Percentiles rank a stretch among this genome's conserved stretches.
Conservation (phyloP, 169 alveolate species). For the Plasmodium inui region DNA sequence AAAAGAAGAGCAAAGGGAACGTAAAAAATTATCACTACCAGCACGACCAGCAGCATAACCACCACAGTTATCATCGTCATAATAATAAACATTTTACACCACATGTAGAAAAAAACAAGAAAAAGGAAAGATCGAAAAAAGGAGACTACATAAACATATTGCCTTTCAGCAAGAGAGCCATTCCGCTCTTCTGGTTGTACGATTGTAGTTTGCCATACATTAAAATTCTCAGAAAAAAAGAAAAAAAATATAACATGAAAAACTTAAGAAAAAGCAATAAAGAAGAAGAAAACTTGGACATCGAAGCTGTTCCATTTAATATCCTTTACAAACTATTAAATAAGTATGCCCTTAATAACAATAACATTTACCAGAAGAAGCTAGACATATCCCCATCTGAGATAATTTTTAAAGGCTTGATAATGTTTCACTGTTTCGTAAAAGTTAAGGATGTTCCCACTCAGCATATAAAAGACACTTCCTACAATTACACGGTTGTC, state of each 20-base stretch:
- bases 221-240: slow-evolving; percentile 61
- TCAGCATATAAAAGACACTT: slow-evolving; percentile 77
- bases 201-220: slow-evolving; percentile 76
- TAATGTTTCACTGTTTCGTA: slow-evolving; percentile 79
- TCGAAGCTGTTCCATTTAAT: slow-evolving; percentile 67
- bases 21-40: neutral
- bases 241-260: slow-evolving; percentile 26
- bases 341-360: slow-evolving; percentile 50
- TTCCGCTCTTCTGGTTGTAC: slow-evolving; percentile 67
- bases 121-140: slow-evolving; percentile 13
- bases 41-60: neutral
- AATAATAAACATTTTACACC: neutral
- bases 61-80: neutral
- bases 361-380: slow-evolving; percentile 73
- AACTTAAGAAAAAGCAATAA: slow-evolving; percentile 11
- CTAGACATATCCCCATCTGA: slow-evolving; percentile 81
- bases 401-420: slow-evolving; percentile 68
- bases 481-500: slow-evolving; percentile 78
- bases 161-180: slow-evolving; percentile 72
- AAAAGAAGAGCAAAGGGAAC: slow-evolving; percentile 12
- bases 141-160: slow-evolving; percentile 41
- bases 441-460: slow-evolving; percentile 82
- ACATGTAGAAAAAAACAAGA: slow-evolving; percentile 28
- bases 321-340: slow-evolving; percentile 52
- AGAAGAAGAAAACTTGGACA: slow-evolving; percentile 37